Evolutionary conservation across 192 early-diverging fungal species (phyloP).

Genomic region (Podila epigama): DNA sequence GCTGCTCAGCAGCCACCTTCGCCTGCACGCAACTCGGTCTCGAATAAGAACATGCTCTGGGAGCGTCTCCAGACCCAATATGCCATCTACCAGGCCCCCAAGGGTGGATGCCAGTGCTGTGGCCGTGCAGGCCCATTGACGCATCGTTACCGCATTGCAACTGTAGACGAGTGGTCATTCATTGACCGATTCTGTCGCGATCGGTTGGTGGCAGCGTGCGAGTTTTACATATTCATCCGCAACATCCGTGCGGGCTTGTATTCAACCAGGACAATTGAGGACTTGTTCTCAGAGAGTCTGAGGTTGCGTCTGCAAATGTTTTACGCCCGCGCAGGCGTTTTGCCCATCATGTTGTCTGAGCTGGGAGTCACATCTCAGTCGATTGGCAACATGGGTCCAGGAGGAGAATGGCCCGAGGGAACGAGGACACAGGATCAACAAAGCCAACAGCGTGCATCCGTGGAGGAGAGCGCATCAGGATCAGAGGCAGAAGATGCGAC

Average conservation of each 20-base stretch:
- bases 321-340: slow-evolving; percentile 66
- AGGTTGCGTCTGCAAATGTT: slow-evolving; percentile 93
- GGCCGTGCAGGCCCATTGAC: slow-evolving; percentile 56
- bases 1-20: slow-evolving; percentile 52
- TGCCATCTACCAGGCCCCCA: slow-evolving; percentile 43
- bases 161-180: slow-evolving; percentile 77
- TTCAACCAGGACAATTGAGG: slow-evolving; percentile 72
- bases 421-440: not conserved
- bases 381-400: slow-evolving; percentile 41
- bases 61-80: slow-evolving; percentile 55
- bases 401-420: slow-evolving; percentile 38
- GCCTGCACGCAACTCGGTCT: slow-evolving; percentile 59
- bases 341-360: slow-evolving; percentile 62
- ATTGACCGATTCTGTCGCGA: slow-evolving; percentile 91
- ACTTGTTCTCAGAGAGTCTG: slow-evolving; percentile 87
- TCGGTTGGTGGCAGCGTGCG: slow-evolving; percentile 88
- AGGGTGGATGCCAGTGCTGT: slow-evolving; percentile 63
- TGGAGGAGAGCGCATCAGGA: slow-evolving; percentile 10
- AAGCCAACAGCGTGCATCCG: no score
- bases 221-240: slow-evolving; percentile 95
- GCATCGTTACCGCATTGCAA: slow-evolving; percentile 77
- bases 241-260: slow-evolving; percentile 90
- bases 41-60: slow-evolving; percentile 61
- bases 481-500: slow-evolving; percentile 1
- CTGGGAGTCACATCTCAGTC: slow-evolving; percentile 52